A percentile compares a stretch with the other conserved stretches of the same genome.
phyloP scores from a whole-genome alignment of 495 filamentous ascomycete species.

The Penicillium lividum region DNA sequence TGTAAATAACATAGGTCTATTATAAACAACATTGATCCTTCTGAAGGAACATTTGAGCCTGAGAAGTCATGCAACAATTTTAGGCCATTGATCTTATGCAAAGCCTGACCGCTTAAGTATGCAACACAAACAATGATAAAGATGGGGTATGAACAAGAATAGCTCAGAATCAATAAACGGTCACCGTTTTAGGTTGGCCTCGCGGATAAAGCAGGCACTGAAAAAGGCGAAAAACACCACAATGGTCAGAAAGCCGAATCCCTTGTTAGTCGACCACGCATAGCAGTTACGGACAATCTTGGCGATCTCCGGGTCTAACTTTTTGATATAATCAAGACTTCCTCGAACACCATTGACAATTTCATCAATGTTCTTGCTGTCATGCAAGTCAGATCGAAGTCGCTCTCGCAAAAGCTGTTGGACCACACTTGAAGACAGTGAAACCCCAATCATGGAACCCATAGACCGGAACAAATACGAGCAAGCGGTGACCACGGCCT shows the following conservation, averaged over 20 bases:
- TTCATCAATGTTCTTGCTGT: slow-evolving; percentile 61
- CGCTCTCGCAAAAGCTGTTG: slow-evolving; percentile 67
- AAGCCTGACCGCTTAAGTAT: not conserved
- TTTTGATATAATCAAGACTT: slow-evolving; percentile 70
- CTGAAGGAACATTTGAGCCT: not conserved
- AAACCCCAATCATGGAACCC: slow-evolving; percentile 75
- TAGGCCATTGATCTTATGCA: not conserved
- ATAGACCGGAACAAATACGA: slow-evolving; percentile 85
- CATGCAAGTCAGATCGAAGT: slow-evolving; percentile 53
- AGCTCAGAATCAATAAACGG: not conserved
- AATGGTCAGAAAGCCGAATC: slow-evolving; percentile 46
- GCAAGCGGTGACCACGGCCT: slow-evolving; percentile 80
- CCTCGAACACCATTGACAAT: slow-evolving; percentile 74
- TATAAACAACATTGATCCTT: not conserved
- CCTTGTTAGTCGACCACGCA: slow-evolving; percentile 51
- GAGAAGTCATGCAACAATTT: not conserved
- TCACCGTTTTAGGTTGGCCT: slow-evolving; percentile 40
- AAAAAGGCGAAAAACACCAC: slow-evolving; percentile 49
- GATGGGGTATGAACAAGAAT: not conserved
- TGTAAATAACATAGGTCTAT: not conserved
- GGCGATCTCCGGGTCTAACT: slow-evolving; percentile 61
- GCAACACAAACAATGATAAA: not conserved
- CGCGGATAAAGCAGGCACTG: slow-evolving; percentile 47
- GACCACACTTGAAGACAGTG: slow-evolving; percentile 67
- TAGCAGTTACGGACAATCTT: slow-evolving; percentile 71